Base-by-base conservation (phyloP, 208 protist species). In the Trypanosomatidae sp. region DNA sequence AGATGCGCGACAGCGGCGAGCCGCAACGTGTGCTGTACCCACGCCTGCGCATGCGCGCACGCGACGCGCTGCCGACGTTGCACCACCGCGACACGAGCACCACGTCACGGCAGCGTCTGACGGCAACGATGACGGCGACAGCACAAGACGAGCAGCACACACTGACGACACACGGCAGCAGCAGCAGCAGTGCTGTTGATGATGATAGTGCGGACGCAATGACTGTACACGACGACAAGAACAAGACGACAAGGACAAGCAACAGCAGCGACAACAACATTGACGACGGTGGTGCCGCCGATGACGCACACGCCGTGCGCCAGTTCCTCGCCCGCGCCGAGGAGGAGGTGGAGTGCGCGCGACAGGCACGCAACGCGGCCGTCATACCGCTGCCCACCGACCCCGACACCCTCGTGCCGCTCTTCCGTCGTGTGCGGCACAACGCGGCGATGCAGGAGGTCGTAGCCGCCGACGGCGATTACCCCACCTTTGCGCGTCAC, bases 361-460 rank as follows among this genome's bases (percentile, higher is more conserved):
- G 62, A 8, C 50, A 61, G 22, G 22, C 59, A 28, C 61, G 66
- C 28, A 87, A 91, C 38, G 47, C 71, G 37, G n/a, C 48, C 11
- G n/a, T 20, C 10, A 74, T 92, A 22, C 69, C 74, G 5, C 73
- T 64, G 44, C 78, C 83, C 0, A 43, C 45, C 18, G 70, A 75
- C 44, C 83, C 83, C 0, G 83, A 87, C 55, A 48, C 48, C 26
- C 47, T 72, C 46, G 72, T 66, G 1, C 69, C 75, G 2, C 52
- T 33, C 33, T 92, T 88, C 25, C 73, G 72, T 23, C 77, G 83
- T 24, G 49, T 92, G 20, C 72, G 76, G 48, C 56, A 61, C 7
- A 64, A 83, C 66, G 39, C 64, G 4, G 63, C 70, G 46, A 62
- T 79, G 52, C 49, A 70, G 20, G 47, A 66, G 20, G 52, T 84